Conservation (phyloP, 345 rosid genomes). For the Passiflora organensis region DNA sequence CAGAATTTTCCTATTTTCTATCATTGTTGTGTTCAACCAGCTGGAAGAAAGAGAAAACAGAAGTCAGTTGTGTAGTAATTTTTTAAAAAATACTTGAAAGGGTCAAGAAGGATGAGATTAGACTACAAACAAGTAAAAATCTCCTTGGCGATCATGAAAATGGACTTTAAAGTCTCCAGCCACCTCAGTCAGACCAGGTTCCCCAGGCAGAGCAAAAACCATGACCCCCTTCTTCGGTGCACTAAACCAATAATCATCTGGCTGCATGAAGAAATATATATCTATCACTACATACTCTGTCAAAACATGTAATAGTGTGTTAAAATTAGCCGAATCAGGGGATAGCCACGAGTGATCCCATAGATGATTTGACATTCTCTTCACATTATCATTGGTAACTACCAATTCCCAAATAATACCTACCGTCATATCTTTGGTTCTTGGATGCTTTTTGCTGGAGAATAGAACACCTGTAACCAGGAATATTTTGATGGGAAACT, state of each 20-base stretch:
- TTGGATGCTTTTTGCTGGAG: conserved; percentile 67
- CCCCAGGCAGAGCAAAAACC: conserved; percentile 91
- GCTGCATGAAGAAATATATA: conserved; percentile 39
- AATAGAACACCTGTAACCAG: conserved; percentile 62
- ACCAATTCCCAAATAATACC: conserved; percentile 12
- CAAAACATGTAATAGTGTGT: no score
- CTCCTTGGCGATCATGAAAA: conserved; percentile 88
- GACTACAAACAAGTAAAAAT: conserved; percentile 70
- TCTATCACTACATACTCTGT: no score
- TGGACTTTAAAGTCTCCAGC: conserved; percentile 83
- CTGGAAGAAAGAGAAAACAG: conserved; percentile 28
- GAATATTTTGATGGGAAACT: background rate
- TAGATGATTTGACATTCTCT: no score
- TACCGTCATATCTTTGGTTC: conserved; percentile 72
- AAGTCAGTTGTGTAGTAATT: background rate
- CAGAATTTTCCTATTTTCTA: conserved; percentile 68
- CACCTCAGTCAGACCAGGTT: conserved; percentile 83
- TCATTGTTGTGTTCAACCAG: conserved; percentile 86
- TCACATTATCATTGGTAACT: background rate
- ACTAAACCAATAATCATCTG: conserved; percentile 88
- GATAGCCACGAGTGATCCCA: no score
- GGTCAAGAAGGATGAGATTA: conserved; percentile 2
- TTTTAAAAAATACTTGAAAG: conserved; percentile 2
- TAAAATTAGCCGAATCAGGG: no score
- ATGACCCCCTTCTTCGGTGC: conserved; percentile 83